Evolutionary conservation across 805 yeast genomes (phyloP).

Genomic region (Starmerella vitae): DNA sequence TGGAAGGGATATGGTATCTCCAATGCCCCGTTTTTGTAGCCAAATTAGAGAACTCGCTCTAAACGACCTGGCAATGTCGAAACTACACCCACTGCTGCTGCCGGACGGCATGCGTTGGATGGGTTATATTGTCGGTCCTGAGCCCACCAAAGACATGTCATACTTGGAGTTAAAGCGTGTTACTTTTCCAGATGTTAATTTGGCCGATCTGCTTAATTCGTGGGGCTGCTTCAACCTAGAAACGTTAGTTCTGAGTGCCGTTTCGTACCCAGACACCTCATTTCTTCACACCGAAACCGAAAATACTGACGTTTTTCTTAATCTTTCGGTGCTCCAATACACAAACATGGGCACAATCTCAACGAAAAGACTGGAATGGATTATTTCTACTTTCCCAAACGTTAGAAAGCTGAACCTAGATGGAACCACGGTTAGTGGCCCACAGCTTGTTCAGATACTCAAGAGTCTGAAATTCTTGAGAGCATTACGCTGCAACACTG

Average conservation of each 20-base stretch:
- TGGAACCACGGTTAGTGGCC: conserved; percentile 17
- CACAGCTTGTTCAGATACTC: conserved; percentile 11
- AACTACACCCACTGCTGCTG: background rate
- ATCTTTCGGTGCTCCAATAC: conserved; percentile 14
- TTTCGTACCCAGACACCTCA: background rate
- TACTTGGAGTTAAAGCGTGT: conserved; percentile 18
- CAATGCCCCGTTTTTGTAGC: conserved; percentile 11
- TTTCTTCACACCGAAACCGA: background rate
- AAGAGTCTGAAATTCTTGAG: conserved; percentile 2
- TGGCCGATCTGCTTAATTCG: conserved; percentile 8
- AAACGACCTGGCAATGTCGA: conserved; percentile 10
- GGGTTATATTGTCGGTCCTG: conserved; percentile 2
- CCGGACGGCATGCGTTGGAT: conserved; percentile 4
- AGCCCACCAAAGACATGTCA: conserved; percentile 1
- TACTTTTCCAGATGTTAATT: conserved; percentile 2
- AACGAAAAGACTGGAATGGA: conserved; percentile 13
- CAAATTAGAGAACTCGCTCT: conserved; percentile 10
- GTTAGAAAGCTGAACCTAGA: conserved; percentile 17
- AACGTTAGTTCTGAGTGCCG: conserved; percentile 14
- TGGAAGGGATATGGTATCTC: background rate
- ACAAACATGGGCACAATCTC: conserved; percentile 16
- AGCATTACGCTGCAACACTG: conserved; percentile 16
- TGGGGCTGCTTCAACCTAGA: conserved; percentile 14
- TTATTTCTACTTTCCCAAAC: conserved; percentile 12
- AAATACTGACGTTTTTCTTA: background rate